A percentile compares a stretch with the other conserved stretches of the same genome.
These are phyloP conservation scores for Petunia hybrid DNA, from an alignment of 305 asterid genomes.

Conservation along the genomic window DNA sequence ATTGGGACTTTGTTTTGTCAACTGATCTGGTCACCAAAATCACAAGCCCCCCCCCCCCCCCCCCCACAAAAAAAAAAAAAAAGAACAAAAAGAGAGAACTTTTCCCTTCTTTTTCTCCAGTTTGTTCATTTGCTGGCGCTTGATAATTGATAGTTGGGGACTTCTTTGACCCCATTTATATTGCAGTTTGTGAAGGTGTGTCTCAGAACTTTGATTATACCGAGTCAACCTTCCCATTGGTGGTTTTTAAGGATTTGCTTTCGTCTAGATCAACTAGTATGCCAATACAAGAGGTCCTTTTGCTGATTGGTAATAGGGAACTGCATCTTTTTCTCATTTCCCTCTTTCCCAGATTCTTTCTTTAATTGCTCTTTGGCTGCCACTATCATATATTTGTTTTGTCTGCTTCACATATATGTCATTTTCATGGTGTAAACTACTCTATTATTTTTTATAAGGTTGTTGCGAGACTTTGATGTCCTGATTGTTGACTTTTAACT, in stretches of 20 bases:
- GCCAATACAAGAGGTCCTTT: neutral
- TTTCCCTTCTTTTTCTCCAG: conserved; percentile 2
- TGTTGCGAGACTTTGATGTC: neutral
- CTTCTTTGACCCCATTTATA: neutral
- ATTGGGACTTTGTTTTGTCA: conserved; percentile 10
- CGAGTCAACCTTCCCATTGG: conserved; percentile 12
- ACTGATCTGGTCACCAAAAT: neutral
- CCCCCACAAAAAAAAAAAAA: neutral
- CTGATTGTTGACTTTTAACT: neutral
- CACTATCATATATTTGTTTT: neutral
- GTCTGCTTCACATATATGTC: neutral
- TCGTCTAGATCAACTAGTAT: neutral
- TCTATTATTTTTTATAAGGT: neutral
- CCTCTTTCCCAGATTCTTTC: neutral
- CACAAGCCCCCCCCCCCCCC: neutral
- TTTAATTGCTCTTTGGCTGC: neutral
- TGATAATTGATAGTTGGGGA: neutral
- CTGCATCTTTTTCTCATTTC: conserved; percentile 14
- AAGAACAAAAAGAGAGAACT: neutral
- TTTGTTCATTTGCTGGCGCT: neutral
- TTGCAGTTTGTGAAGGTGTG: conserved; percentile 9
- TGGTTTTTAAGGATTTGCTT: neutral
- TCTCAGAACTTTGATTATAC: neutral
- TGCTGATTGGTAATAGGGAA: conserved; percentile 10
- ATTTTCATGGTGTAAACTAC: neutral